These are phyloP conservation scores for Begonia loranthoides DNA, from an alignment of 306 rosid species.

Conservation along the genomic window DNA sequence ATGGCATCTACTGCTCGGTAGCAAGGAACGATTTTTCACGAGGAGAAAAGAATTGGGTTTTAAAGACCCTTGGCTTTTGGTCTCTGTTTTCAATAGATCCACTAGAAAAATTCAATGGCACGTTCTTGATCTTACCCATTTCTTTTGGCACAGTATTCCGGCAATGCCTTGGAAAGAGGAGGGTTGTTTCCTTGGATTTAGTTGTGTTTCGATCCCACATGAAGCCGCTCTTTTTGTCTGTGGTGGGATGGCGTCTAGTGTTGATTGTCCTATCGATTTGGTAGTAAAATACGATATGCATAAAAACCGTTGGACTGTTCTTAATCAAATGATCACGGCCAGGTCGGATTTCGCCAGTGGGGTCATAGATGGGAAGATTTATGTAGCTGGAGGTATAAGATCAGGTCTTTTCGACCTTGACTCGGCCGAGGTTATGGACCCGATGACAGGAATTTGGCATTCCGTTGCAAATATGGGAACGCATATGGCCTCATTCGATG, in stretches of 20 bases:
- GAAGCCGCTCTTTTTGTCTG: slow-evolving; percentile 75
- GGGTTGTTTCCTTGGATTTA: slow-evolving; percentile 85
- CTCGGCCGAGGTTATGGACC: slow-evolving; percentile 77
- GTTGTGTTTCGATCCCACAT: slow-evolving; percentile 57
- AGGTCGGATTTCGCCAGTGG: slow-evolving; percentile 87
- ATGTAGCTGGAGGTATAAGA: slow-evolving; percentile 90
- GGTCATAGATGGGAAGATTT: slow-evolving; percentile 65
- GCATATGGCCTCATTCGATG: slow-evolving; percentile 85
- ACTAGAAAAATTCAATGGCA: slow-evolving; percentile 95
- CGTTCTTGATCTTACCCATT: slow-evolving; percentile 81
- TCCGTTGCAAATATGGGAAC: slow-evolving; percentile 79
- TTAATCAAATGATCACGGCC: slow-evolving; percentile 68
- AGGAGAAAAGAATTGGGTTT: slow-evolving; percentile 60
- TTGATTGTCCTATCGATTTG: slow-evolving; percentile 92
- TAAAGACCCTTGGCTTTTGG: slow-evolving; percentile 90
- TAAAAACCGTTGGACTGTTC: slow-evolving; percentile 84
- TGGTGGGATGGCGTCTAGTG: slow-evolving; percentile 88
- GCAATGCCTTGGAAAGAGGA: slow-evolving; percentile 85
- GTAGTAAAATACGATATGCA: slow-evolving; percentile 85
- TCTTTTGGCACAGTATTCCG: slow-evolving; percentile 80
- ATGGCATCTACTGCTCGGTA: slow-evolving; percentile 71
- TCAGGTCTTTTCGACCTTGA: slow-evolving; percentile 67
- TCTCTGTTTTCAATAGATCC: slow-evolving; percentile 75
- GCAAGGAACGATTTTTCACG: slow-evolving; percentile 77
- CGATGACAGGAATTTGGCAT: slow-evolving; percentile 51